phyloP scores from a whole-genome alignment of 345 rosid genomes.

The Anastatica hierochuntica region DNA sequence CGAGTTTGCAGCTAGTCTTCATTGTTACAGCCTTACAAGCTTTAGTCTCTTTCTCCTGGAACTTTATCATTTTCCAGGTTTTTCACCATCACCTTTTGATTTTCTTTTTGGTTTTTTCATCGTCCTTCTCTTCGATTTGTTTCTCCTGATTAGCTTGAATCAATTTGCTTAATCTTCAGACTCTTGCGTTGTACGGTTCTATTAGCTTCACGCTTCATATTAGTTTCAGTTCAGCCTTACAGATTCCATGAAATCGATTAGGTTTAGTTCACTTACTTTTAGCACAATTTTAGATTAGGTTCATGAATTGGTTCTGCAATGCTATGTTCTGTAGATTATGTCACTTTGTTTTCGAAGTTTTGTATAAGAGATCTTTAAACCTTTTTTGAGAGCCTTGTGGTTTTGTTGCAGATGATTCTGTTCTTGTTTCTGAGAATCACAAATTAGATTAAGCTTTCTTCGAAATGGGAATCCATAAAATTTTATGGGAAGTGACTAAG shows the following conservation, averaged over 20 bases:
- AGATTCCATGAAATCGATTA: constrained; percentile 4
- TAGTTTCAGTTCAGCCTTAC: neutral
- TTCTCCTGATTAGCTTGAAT: neutral
- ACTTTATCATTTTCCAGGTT: no score
- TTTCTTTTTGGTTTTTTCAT: neutral
- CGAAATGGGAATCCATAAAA: constrained; percentile 39
- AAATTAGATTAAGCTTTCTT: constrained; percentile 5
- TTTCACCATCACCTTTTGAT: neutral
- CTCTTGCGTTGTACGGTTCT: neutral
- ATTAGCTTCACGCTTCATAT: constrained; percentile 1
- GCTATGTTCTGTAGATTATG: no score
- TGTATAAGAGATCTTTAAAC: no score
- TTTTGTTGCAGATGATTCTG: constrained; percentile 34
- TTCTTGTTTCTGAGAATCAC: constrained; percentile 6
- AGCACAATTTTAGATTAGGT: neutral
- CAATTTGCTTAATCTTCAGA: neutral
- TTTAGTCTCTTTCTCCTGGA: neutral
- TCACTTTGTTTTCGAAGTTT: no score
- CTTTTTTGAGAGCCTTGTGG: neutral
- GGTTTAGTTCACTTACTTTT: neutral
- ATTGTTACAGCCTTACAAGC: neutral
- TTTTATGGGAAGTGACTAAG: constrained; percentile 45
- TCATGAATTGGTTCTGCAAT: neutral
- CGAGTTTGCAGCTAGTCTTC: neutral
- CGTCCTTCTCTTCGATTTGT: neutral